phyloP scores from a whole-genome alignment of 345 rosid species.

The Ricinus communis region DNA sequence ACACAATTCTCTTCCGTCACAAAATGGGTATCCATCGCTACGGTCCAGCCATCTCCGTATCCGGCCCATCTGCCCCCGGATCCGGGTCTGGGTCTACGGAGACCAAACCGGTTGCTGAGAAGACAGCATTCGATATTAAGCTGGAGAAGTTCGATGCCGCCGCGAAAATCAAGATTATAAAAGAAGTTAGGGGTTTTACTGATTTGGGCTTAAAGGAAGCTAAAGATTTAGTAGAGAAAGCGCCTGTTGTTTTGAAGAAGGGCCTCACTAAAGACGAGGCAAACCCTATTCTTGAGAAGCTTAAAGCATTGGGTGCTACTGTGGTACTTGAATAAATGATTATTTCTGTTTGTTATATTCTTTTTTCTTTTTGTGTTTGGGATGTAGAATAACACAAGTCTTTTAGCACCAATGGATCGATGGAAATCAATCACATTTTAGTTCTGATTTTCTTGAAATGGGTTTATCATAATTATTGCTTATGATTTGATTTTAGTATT shows the following conservation, averaged over 20 bases:
- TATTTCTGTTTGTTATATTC: background rate
- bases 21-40: conserved; percentile 70
- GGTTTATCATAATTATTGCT: no score
- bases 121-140: conserved; percentile 78
- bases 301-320: conserved; percentile 66
- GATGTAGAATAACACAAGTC: background rate
- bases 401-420: background rate
- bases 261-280: conserved; percentile 74
- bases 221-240: conserved; percentile 83
- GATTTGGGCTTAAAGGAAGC: conserved; percentile 87
- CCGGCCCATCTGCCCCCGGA: conserved; percentile 28
- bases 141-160: conserved; percentile 79
- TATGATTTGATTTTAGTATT: no score
- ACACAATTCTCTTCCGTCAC: conserved; percentile 66
- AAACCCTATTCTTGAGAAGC: conserved; percentile 57
- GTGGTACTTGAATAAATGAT: conserved; percentile 67
- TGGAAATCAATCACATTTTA: background rate
- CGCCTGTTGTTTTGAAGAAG: conserved; percentile 67
- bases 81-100: conserved; percentile 38
- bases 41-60: conserved; percentile 50
- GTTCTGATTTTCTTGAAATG: no score
- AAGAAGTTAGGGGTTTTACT: conserved; percentile 78
- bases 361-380: conserved; percentile 2
- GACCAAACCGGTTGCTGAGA: conserved; percentile 48
- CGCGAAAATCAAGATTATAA: conserved; percentile 70